Evolutionary conservation across 257 asterid genomes (phyloP).

Genomic region (Scutellaria baicalensis): DNA sequence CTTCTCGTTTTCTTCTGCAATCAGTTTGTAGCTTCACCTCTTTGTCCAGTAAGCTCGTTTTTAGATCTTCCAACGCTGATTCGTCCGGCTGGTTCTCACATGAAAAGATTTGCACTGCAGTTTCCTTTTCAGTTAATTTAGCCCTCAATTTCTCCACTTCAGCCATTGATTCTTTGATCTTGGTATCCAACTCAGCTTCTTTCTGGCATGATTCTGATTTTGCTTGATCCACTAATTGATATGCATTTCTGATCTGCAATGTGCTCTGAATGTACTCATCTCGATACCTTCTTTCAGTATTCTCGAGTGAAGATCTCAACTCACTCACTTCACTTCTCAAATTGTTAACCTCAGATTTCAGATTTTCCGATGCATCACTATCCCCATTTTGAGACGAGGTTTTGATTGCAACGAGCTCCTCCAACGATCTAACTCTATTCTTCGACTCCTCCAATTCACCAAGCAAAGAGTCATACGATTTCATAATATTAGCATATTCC

Average conservation of each 20-base stretch:
- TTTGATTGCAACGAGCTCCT: constrained; percentile 35
- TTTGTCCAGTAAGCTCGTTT: constrained; percentile 31
- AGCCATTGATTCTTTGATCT: constrained; percentile 26
- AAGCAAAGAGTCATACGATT: constrained; percentile 35
- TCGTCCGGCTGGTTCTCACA: constrained; percentile 13
- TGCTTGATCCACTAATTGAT: constrained; percentile 50
- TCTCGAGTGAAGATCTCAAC: constrained; percentile 47
- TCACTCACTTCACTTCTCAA: constrained; percentile 37
- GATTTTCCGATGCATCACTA: constrained; percentile 9
- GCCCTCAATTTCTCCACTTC: constrained; percentile 43
- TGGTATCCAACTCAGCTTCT: constrained; percentile 49
- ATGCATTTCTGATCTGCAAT: constrained; percentile 56
- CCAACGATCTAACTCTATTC: constrained; percentile 39
- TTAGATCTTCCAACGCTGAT: constrained; percentile 34
- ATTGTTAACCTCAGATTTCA: constrained; percentile 19
- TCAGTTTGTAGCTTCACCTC: constrained; percentile 37
- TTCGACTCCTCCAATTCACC: constrained; percentile 60
- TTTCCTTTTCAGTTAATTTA: constrained; percentile 31
- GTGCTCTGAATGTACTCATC: constrained; percentile 69
- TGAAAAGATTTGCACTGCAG: constrained; percentile 9
- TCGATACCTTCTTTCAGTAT: constrained; percentile 58
- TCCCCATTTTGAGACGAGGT: constrained; percentile 1
- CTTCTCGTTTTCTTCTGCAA: constrained; percentile 49
- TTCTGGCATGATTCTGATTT: constrained; percentile 34
- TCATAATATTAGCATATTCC: constrained; percentile 32